Percentiles rank a stretch among this genome's conserved stretches.
These are phyloP conservation scores for Neurospora cerealis DNA, from an alignment of 495 filamentous ascomycete species.

Conservation along the genomic window DNA sequence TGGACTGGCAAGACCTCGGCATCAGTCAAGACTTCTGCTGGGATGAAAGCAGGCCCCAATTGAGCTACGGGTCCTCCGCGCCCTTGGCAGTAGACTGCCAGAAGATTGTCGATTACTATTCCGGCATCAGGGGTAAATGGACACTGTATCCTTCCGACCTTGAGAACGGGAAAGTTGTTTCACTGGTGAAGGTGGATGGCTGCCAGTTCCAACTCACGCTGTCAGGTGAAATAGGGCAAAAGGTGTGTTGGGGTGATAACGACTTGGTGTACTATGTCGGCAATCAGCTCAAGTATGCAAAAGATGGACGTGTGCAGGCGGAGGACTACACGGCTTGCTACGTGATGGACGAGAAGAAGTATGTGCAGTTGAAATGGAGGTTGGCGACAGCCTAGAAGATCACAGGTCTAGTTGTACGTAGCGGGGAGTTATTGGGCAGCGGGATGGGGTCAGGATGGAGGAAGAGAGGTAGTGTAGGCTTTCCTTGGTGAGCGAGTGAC, in stretches of 20 bases:
- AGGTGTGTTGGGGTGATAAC: not conserved
- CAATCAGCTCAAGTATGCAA: not conserved
- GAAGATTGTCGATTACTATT: slow-evolving; percentile 11
- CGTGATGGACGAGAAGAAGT: not conserved
- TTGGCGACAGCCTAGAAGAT: not conserved
- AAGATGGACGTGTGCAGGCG: not conserved
- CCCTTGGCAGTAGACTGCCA: not conserved
- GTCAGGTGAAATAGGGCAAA: not conserved
- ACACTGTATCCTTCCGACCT: not conserved
- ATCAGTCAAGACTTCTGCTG: not conserved
- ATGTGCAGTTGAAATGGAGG: not conserved
- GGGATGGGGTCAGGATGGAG: not conserved
- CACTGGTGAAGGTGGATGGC: not conserved
- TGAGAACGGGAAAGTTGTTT: not conserved
- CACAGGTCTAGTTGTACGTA: not conserved
- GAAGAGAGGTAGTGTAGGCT: not conserved
- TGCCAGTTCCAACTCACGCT: not conserved
- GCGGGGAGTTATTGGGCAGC: not conserved
- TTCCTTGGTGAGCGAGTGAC: not conserved
- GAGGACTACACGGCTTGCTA: not conserved
- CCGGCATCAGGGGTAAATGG: slow-evolving; percentile 5
- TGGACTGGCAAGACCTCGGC: not conserved
- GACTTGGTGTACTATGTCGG: not conserved
- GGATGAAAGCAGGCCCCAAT: not conserved
- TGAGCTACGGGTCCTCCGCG: not conserved